A percentile compares a stretch with the other conserved stretches of the same genome.
These are phyloP conservation scores for Discostella stelligera DNA, from an alignment of 352 stramenopile genomes.

Conservation along the genomic window DNA sequence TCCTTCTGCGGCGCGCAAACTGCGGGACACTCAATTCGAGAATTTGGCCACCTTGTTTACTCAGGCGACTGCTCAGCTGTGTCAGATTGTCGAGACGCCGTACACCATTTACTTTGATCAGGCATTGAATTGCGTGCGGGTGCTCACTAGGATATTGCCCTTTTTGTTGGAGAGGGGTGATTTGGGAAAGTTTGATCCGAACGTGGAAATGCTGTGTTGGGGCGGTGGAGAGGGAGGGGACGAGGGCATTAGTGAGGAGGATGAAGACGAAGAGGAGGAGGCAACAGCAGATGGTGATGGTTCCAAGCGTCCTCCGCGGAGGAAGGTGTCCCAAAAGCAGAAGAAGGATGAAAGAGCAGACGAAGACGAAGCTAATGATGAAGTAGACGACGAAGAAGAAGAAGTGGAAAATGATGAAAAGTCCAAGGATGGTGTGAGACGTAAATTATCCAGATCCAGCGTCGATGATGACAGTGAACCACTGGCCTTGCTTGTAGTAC, in stretches of 20 bases:
- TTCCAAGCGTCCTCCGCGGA: neutral
- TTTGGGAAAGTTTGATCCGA: slow-evolving; percentile 69
- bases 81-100: slow-evolving; percentile 85
- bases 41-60: slow-evolving; percentile 84
- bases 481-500: slow-evolving; percentile 80
- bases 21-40: slow-evolving; percentile 76
- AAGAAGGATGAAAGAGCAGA: neutral
- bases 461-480: slow-evolving; percentile 74
- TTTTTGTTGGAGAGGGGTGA: slow-evolving; percentile 84
- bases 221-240: slow-evolving; percentile 33
- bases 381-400: neutral
- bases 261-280: neutral
- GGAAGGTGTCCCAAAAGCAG: neutral
- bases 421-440: neutral
- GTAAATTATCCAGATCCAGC: slow-evolving; percentile 17
- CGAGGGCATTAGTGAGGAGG: slow-evolving; percentile 1
- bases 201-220: slow-evolving; percentile 80
- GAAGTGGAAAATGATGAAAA: neutral
- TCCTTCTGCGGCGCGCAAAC: slow-evolving; percentile 53
- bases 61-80: slow-evolving; percentile 83
- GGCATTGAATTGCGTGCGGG: slow-evolving; percentile 83
- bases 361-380: neutral
- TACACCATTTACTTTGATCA: slow-evolving; percentile 87
- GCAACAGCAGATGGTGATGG: neutral
- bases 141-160: slow-evolving; percentile 82